Percentiles rank a stretch among this genome's conserved stretches.
phyloP scores from a whole-genome alignment of 116 monocot species.

The Trichopus zeylanicus region DNA sequence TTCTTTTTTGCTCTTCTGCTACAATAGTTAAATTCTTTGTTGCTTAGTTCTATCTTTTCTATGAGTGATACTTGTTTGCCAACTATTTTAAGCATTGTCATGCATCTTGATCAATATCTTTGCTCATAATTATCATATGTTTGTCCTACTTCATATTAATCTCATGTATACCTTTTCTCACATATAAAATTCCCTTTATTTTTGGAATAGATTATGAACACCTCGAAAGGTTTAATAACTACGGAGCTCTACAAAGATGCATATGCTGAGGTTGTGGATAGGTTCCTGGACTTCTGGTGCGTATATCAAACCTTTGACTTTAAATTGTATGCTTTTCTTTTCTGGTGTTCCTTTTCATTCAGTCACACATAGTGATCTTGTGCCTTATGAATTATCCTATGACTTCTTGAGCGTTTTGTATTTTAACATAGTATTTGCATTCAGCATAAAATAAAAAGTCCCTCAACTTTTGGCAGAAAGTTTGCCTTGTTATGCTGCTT shows the following conservation, averaged over 20 bases:
- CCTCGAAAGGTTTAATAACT: constrained; percentile 69
- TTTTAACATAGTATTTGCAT: too few relatives aligned
- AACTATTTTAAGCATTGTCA: background rate
- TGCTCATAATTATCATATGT: too few relatives aligned
- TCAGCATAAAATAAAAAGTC: too few relatives aligned
- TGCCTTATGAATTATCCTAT: too few relatives aligned
- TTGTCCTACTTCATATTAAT: too few relatives aligned
- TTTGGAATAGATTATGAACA: constrained; percentile 57
- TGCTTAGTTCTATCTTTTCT: background rate
- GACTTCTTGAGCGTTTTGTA: too few relatives aligned
- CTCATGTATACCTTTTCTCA: background rate
- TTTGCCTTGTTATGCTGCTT: too few relatives aligned
- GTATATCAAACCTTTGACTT: background rate
- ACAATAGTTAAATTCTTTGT: too few relatives aligned
- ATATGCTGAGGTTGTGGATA: constrained; percentile 63
- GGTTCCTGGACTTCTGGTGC: constrained; percentile 79
- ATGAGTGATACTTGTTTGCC: background rate
- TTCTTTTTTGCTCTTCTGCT: too few relatives aligned
- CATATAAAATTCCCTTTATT: constrained; percentile 2
- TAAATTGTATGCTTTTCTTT: background rate
- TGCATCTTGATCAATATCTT: too few relatives aligned
- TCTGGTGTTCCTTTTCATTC: background rate
- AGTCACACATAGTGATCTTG: background rate
- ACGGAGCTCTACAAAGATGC: constrained; percentile 79
- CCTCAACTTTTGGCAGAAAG: too few relatives aligned